Conservation (phyloP, 2,329 filamentous ascomycete genomes). For the Trichoderma atroviride region DNA sequence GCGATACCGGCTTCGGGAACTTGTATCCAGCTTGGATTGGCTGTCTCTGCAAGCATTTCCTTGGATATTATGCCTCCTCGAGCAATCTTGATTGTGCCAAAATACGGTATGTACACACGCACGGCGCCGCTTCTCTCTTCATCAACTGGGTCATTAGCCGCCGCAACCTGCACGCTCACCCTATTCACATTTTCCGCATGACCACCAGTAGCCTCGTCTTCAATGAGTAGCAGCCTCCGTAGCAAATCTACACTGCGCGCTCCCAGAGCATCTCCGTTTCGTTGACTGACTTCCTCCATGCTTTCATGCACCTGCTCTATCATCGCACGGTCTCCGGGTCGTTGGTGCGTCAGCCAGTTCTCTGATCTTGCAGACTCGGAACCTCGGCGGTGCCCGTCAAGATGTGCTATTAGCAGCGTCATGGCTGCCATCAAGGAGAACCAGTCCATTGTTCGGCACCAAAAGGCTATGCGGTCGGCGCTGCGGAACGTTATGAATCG, state of each 20-base stretch:
- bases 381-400: neutral
- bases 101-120: neutral
- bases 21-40: neutral
- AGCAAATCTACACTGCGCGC: neutral
- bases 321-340: neutral
- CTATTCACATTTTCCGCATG: neutral
- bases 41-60: neutral
- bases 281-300: neutral
- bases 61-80: neutral
- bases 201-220: neutral
- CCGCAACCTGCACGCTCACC: neutral
- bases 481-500: slow-evolving; percentile 42
- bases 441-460: slow-evolving; percentile 43
- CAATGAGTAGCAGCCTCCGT: neutral
- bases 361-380: neutral
- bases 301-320: neutral
- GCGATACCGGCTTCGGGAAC: neutral
- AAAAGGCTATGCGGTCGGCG: slow-evolving; percentile 36
- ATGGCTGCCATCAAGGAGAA: slow-evolving; percentile 27
- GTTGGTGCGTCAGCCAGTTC: neutral
- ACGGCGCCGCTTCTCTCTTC: neutral
- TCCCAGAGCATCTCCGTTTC: neutral
- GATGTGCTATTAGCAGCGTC: neutral
- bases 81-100: neutral
- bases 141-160: neutral